A percentile compares a stretch with the other conserved stretches of the same genome.
These are phyloP conservation scores for Chlorociboria aeruginascens DNA, from an alignment of 495 filamentous ascomycete genomes.

Conservation along the genomic window DNA sequence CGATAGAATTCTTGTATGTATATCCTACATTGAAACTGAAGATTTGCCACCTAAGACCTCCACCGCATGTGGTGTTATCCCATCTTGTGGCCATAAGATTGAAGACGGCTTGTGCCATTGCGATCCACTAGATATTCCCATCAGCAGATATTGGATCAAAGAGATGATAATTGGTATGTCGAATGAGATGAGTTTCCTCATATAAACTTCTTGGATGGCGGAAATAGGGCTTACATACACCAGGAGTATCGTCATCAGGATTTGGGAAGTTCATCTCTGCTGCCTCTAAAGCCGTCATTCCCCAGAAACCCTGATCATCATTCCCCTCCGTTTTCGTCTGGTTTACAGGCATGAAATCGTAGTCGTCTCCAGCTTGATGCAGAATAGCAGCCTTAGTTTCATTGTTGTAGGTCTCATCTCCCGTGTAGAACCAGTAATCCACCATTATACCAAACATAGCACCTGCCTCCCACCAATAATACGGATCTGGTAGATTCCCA, in stretches of 20 bases:
- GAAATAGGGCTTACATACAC: background rate
- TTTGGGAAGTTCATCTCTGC: conserved; percentile 67
- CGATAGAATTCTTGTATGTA: conserved; percentile 66
- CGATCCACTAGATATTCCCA: conserved; percentile 41
- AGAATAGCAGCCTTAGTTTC: conserved; percentile 53
- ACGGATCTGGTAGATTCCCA: conserved; percentile 62
- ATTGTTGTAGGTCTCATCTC: conserved; percentile 61
- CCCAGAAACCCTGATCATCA: conserved; percentile 73
- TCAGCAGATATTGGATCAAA: no score
- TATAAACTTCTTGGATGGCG: background rate
- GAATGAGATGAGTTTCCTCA: conserved; percentile 34
- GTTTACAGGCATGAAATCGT: conserved; percentile 70
- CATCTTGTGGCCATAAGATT: conserved; percentile 57
- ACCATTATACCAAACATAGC: conserved; percentile 62
- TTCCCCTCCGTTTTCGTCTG: conserved; percentile 69
- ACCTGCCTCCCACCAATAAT: conserved; percentile 78
- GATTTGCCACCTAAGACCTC: conserved; percentile 79
- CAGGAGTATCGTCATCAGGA: conserved; percentile 27
- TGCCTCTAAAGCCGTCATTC: conserved; percentile 62
- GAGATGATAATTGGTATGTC: no score
- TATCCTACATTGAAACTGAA: conserved; percentile 69
- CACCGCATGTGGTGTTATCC: conserved; percentile 54
- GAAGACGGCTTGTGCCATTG: conserved; percentile 68
- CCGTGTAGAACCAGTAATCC: conserved; percentile 73
- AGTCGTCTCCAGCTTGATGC: conserved; percentile 55